Base-by-base conservation (phyloP, 2,329 filamentous ascomycete genomes). In the Karstenula rhodostoma region DNA sequence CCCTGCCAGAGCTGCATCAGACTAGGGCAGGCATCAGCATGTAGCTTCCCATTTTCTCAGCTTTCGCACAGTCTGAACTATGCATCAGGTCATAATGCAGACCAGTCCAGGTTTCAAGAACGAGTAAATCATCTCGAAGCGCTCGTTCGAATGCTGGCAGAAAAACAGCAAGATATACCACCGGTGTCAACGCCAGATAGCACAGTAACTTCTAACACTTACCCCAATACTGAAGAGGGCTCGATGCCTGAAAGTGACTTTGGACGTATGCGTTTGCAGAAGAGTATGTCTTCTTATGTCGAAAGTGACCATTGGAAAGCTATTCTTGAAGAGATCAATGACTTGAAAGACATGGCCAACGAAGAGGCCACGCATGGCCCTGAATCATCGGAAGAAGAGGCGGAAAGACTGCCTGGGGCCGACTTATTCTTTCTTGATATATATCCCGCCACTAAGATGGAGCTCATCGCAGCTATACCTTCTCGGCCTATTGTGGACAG, bases 331-430 rank as follows among this genome's bases (percentile, higher is more conserved):
- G 61, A 65, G 23, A 64, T 70, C 22, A 49, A 46, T 37, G 66
- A 68, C 40, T 51, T 68, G 15, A 67, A 61, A 46, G 59, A 56
- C 50, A 46, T 60, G 46, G 78, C 77, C 65, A 74, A 77, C 44
- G 69, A 73, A 33, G 57, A 61, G 10, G 59, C 59, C 4, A 56
- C 61, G 13, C 6, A 32, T 12, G 15, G 2, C 25, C 48, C 35
- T 25, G 19, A 25, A n/a, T 40, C 32, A 2, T 12, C 27, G 6
- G 44, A 42, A 25, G 19, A 44, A 6, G 46, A 51, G 12, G 47
- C 54, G 13, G 19, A 40, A 19, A 40, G 33, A n/a, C 22, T 52
- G 6, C 49, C 49, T 9, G 49, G 49, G 25, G 35, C 49, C 12
- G 49, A 52, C 9, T 51, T 48, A 13, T 50, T 60, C 27, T 42